These are phyloP conservation scores for Candida hungchunana DNA, from an alignment of 805 yeast genomes.

Conservation along the genomic window DNA sequence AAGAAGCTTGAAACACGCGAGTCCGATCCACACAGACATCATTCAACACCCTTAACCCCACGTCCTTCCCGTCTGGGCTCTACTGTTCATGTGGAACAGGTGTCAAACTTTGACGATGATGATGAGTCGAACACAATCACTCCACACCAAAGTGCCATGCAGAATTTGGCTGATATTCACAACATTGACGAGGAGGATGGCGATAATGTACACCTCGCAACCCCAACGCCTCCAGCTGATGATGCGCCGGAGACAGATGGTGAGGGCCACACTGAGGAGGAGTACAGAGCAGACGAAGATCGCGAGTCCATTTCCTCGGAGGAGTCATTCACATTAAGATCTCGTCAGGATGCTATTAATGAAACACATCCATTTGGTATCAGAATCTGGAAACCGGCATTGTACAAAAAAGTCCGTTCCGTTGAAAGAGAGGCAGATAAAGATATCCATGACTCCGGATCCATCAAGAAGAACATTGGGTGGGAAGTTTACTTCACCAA, in stretches of 20 bases:
- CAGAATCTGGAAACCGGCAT: conserved; percentile 97
- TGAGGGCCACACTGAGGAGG: conserved; percentile 37
- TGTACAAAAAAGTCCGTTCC: conserved; percentile 87
- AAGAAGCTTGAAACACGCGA: conserved; percentile 24
- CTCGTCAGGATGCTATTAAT: conserved; percentile 94
- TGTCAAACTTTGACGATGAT: conserved; percentile 3
- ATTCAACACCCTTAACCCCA: conserved; percentile 8
- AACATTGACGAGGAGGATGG: conserved; percentile 38
- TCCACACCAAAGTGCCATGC: conserved; percentile 37
- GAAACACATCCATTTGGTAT: conserved; percentile 98
- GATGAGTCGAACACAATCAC: conserved; percentile 6
- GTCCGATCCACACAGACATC: conserved; percentile 20
- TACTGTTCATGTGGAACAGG: conserved; percentile 5
- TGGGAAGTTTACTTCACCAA: conserved; percentile 67
- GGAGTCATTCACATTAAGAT: conserved; percentile 84
- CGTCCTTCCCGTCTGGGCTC: conserved; percentile 4
- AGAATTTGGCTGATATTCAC: conserved; percentile 35
- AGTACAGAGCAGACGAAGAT: conserved; percentile 29
- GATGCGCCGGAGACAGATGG: too few species aligned
- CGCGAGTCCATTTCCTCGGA: conserved; percentile 46
- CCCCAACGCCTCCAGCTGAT: too few species aligned
- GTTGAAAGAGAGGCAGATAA: conserved; percentile 89
- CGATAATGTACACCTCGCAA: too few species aligned
- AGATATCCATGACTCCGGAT: conserved; percentile 79
- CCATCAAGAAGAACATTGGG: conserved; percentile 38